These are phyloP conservation scores for Ilex paraguariensis DNA, from an alignment of 305 asterid species.

Conservation along the genomic window DNA sequence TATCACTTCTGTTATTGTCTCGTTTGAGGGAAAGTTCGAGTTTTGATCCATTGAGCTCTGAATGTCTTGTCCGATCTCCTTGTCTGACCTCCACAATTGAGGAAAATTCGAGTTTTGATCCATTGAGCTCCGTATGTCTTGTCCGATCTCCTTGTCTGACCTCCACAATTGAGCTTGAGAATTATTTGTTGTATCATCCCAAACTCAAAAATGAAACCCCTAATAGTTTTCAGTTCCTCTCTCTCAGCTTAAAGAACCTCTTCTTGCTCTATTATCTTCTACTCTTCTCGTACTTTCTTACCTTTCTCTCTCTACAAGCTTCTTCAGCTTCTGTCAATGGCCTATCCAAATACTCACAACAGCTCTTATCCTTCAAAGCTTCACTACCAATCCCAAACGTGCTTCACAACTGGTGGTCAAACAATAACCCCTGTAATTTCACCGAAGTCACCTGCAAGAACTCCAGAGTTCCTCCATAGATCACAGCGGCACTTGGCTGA, in stretches of 20 bases:
- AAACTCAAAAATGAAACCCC: conserved; percentile 40
- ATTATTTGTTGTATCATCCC: no score
- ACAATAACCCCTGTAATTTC: conserved; percentile 54
- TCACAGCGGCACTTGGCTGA: conserved; percentile 43
- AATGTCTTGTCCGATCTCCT: no score
- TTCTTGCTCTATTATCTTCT: conserved; percentile 17
- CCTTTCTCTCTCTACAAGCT: conserved; percentile 12
- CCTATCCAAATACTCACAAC: conserved; percentile 26
- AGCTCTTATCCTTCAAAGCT: conserved; percentile 34
- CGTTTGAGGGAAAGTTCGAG: no score
- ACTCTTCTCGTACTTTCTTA: conserved; percentile 4
- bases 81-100: no score
- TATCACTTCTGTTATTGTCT: no score
- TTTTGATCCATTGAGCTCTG: no score
- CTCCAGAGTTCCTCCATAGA: conserved; percentile 58
- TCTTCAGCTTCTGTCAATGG: conserved; percentile 23
- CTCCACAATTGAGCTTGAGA: no score
- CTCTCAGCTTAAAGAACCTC: conserved; percentile 16
- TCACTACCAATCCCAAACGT: conserved; percentile 20
- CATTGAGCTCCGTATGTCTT: no score
- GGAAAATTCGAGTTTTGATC: no score
- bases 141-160: no score
- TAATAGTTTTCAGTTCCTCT: conserved; percentile 26
- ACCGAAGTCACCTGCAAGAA: conserved; percentile 54
- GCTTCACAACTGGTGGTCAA: conserved; percentile 51